Evolutionary conservation across 2,329 filamentous ascomycete genomes (phyloP).

Genomic region (Coccinonectria pachysandricola): DNA sequence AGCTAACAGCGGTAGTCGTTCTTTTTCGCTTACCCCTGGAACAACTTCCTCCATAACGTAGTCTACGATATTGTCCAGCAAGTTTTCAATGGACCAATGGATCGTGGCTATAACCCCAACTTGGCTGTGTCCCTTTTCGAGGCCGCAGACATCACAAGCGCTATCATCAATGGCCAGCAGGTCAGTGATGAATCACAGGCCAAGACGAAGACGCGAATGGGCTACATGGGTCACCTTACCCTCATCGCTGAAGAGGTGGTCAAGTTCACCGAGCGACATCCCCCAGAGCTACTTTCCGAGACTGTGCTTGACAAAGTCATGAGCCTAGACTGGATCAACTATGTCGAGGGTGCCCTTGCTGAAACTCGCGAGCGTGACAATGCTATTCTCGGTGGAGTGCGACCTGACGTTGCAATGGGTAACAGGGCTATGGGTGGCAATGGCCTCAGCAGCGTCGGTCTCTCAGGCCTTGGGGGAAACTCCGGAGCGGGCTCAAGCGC

Average conservation of each 20-base stretch:
- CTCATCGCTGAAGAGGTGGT: constrained; percentile 97
- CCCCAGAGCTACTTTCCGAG: constrained; percentile 76
- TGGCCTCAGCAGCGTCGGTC: constrained; percentile 37
- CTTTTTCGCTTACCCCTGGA: constrained; percentile 98
- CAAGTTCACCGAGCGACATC: constrained; percentile 92
- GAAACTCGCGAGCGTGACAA: constrained; percentile 95
- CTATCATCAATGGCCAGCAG: constrained; percentile 83
- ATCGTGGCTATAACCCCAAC: constrained; percentile 82
- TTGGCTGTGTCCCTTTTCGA: constrained; percentile 91
- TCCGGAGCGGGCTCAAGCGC: constrained; percentile 47
- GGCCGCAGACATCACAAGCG: constrained; percentile 76
- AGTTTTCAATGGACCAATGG: constrained; percentile 97
- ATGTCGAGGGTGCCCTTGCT: constrained; percentile 84
- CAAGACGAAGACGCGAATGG: constrained; percentile 78
- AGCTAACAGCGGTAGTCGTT: constrained; percentile 58
- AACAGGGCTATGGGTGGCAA: constrained; percentile 52
- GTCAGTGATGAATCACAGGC: constrained; percentile 78
- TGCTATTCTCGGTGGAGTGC: constrained; percentile 90
- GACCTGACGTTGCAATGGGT: constrained; percentile 80
- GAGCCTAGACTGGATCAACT: constrained; percentile 83
- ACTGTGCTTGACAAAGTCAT: constrained; percentile 80
- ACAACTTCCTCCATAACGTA: constrained; percentile 98
- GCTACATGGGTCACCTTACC: constrained; percentile 97
- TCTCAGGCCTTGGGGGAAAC: constrained; percentile 33
- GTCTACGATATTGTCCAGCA: constrained; percentile 99